Evolutionary conservation across 75 land plant species (phyloP).

Genomic region (Adiantum capillusveneris): DNA sequence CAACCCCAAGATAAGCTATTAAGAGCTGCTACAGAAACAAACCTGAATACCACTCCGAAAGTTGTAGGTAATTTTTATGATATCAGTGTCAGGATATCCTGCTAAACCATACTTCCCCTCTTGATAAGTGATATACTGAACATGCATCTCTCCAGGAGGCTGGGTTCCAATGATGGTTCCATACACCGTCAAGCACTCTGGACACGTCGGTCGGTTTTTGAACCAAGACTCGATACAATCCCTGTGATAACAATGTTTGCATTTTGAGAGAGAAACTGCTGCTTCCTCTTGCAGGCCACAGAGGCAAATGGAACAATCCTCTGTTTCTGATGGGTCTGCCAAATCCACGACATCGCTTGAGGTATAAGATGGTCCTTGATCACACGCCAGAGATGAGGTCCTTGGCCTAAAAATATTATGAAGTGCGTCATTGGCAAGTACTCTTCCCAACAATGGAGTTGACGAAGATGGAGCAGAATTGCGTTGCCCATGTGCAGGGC

Average conservation of each 20-base stretch:
- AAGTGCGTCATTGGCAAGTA: no score
- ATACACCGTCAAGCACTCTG: conserved; percentile 16
- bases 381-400: background rate
- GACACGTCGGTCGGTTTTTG: conserved; percentile 21
- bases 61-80: conserved; percentile 21
- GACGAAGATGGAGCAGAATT: no score
- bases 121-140: conserved; percentile 11
- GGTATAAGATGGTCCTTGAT: background rate
- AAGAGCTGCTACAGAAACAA: no score
- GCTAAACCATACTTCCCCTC: conserved; percentile 12
- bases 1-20: no score
- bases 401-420: no score
- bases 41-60: conserved; percentile 32
- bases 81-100: conserved; percentile 18
- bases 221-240: conserved; percentile 24
- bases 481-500: no score
- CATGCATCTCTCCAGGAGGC: conserved; percentile 21
- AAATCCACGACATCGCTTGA: conserved; percentile 9
- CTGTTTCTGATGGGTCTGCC: conserved; percentile 14
- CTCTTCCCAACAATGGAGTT: no score
- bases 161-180: conserved; percentile 27
- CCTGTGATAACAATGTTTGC: conserved; percentile 21
- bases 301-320: conserved; percentile 23
- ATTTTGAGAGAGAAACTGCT: conserved; percentile 13
- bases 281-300: conserved; percentile 12